A percentile compares a stretch with the other conserved stretches of the same genome.
phyloP scores from a whole-genome alignment of 2,329 filamentous ascomycete species.

The Penicillium sp. region DNA sequence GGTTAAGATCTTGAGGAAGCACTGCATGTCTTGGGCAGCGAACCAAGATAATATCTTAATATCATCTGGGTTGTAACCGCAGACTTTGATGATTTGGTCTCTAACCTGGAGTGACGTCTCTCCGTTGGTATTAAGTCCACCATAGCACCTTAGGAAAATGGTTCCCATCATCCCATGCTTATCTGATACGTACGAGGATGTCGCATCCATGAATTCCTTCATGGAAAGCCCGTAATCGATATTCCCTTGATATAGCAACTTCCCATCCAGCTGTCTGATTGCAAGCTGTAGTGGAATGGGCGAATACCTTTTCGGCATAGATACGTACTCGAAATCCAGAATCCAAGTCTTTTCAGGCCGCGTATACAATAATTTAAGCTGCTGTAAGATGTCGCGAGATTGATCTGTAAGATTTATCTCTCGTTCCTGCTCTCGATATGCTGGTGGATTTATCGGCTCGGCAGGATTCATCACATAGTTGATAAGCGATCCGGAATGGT shows the following conservation, averaged over 20 bases:
- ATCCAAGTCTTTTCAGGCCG: neutral
- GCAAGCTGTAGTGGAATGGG: neutral
- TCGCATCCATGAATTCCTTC: neutral
- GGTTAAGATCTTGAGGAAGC: neutral
- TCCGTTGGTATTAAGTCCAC: neutral
- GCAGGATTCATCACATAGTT: neutral
- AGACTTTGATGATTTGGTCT: neutral
- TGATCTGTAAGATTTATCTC: neutral
- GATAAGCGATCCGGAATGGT: neutral
- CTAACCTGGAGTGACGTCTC: neutral
- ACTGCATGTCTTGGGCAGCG: neutral
- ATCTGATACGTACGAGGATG: neutral
- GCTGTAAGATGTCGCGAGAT: neutral
- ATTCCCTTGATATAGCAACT: neutral
- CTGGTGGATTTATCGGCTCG: neutral
- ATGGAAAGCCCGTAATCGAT: neutral
- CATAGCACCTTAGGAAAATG: neutral
- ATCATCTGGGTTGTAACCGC: neutral
- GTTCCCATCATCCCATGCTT: neutral
- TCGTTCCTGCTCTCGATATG: neutral
- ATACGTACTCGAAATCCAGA: neutral
- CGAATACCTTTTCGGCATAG: neutral
- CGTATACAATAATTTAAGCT: neutral
- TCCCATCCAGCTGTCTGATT: neutral
- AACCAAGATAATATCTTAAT: neutral